phyloP scores from a whole-genome alignment of 306 rosid genomes.

The Gastrolobium bilobum region DNA sequence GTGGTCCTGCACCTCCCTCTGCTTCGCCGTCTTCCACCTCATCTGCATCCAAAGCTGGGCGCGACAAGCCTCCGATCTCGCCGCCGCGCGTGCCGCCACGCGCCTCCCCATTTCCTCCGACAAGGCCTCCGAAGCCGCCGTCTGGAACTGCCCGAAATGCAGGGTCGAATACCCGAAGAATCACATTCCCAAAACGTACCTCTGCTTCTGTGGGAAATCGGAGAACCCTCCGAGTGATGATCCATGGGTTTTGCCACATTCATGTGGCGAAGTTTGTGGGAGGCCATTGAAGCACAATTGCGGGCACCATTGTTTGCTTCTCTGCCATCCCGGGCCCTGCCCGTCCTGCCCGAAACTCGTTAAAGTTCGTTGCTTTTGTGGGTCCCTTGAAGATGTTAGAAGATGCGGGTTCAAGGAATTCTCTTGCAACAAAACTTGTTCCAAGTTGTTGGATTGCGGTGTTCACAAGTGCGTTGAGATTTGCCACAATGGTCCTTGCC shows the following conservation, averaged over 20 bases:
- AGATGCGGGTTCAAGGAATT: constrained; percentile 86
- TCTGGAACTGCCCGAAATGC: constrained; percentile 97
- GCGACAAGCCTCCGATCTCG: constrained; percentile 76
- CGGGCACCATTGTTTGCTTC: constrained; percentile 81
- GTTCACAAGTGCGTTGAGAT: constrained; percentile 67
- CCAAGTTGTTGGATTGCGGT: constrained; percentile 70
- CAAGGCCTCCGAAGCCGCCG: constrained; percentile 61
- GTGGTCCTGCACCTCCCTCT: constrained; percentile 92
- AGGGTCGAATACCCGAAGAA: constrained; percentile 70
- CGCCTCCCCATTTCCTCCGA: constrained; percentile 72
- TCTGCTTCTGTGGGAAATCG: constrained; percentile 85
- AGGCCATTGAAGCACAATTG: constrained; percentile 77
- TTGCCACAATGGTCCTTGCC: constrained; percentile 80
- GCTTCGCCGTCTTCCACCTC: constrained; percentile 93
- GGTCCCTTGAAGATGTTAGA: constrained; percentile 65
- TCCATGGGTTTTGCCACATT: constrained; percentile 95
- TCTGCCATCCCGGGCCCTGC: constrained; percentile 97
- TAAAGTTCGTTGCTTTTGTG: constrained; percentile 79
- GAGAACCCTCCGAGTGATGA: constrained; percentile 84
- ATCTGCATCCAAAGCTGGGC: constrained; percentile 95
- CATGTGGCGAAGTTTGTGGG: constrained; percentile 88
- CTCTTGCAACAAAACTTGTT: constrained; percentile 70
- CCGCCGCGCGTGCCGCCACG: constrained; percentile 78
- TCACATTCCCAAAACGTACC: constrained; percentile 74
- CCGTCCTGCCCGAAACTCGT: constrained; percentile 93